These are phyloP conservation scores for Alternaria novae-zelandiae DNA, from an alignment of 2,329 filamentous ascomycete species.

Conservation along the genomic window DNA sequence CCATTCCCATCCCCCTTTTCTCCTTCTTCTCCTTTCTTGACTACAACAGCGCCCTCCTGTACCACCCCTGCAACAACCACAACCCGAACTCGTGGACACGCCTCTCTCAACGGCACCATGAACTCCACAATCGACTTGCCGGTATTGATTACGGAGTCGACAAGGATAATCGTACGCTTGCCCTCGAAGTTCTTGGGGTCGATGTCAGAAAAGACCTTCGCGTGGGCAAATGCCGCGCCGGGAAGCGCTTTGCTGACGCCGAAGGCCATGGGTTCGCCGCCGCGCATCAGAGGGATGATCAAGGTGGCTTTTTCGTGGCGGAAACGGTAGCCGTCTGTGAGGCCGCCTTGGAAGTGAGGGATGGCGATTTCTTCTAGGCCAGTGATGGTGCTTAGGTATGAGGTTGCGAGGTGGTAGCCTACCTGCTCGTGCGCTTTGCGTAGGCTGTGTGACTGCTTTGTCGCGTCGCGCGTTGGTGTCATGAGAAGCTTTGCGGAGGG, in stretches of 20 bases:
- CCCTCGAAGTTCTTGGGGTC: constrained; percentile 49
- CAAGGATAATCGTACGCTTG: constrained; percentile 56
- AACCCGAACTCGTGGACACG: constrained; percentile 52
- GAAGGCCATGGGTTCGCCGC: constrained; percentile 66
- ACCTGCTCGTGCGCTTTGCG: constrained; percentile 57
- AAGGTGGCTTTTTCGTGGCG: constrained; percentile 56
- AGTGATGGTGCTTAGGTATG: constrained; percentile 56
- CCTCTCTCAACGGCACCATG: constrained; percentile 30
- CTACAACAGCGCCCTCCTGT: constrained; percentile 44
- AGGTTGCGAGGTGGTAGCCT: constrained; percentile 62
- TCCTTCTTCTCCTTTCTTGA: not conserved
- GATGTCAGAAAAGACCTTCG: constrained; percentile 52
- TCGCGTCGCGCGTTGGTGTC: constrained; percentile 61
- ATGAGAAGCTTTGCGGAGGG: constrained; percentile 58
- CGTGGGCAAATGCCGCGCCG: constrained; percentile 60
- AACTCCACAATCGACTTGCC: constrained; percentile 60
- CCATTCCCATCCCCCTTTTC: constrained; percentile 13
- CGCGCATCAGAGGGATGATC: constrained; percentile 68
- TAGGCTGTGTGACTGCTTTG: constrained; percentile 54
- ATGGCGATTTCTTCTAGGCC: constrained; percentile 60
- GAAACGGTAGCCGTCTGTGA: constrained; percentile 32
- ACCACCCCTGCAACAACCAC: constrained; percentile 64
- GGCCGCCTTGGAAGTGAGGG: constrained; percentile 42
- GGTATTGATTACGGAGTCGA: constrained; percentile 68
- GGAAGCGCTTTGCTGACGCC: constrained; percentile 63